phyloP scores from a whole-genome alignment of 805 yeast species.

The Starmerella ratchasimensis region DNA sequence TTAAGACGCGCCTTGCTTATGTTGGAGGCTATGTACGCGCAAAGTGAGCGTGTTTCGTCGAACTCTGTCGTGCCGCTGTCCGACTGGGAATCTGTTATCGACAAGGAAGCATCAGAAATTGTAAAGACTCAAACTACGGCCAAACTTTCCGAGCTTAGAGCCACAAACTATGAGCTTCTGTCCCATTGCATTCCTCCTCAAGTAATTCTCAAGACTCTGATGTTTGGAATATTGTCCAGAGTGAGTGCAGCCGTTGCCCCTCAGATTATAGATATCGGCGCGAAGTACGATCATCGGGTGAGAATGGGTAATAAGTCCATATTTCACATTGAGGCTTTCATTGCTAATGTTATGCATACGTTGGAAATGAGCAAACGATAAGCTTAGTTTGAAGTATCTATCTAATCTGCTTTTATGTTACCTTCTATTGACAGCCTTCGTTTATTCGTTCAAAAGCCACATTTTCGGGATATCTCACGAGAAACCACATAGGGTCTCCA shows the following conservation, averaged over 20 bases:
- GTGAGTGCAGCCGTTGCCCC: constrained; percentile 22
- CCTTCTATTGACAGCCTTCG: no score
- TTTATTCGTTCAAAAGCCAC: no score
- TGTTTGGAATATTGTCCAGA: constrained; percentile 26
- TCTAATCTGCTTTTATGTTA: no score
- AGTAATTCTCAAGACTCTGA: constrained; percentile 52
- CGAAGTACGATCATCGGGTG: constrained; percentile 66
- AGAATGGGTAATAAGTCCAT: constrained; percentile 78
- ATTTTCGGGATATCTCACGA: no score
- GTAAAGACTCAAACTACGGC: constrained; percentile 47
- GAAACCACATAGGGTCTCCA: no score
- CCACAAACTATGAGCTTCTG: constrained; percentile 62
- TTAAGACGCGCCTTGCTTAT: constrained; percentile 63
- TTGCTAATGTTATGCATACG: constrained; percentile 74
- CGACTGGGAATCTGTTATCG: constrained; percentile 83
- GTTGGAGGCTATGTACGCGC: constrained; percentile 56
- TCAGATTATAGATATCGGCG: constrained; percentile 39
- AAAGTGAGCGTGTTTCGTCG: constrained; percentile 21
- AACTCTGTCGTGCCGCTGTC: constrained; percentile 47
- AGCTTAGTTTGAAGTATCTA: no score
- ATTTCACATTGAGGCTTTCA: constrained; percentile 88
- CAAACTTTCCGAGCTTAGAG: constrained; percentile 38
- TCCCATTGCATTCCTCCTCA: constrained; percentile 91
- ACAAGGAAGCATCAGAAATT: constrained; percentile 47
- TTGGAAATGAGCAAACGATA: constrained; percentile 30